Conservation (phyloP, 305 asterid species). For the Fraxinus latifolia region DNA sequence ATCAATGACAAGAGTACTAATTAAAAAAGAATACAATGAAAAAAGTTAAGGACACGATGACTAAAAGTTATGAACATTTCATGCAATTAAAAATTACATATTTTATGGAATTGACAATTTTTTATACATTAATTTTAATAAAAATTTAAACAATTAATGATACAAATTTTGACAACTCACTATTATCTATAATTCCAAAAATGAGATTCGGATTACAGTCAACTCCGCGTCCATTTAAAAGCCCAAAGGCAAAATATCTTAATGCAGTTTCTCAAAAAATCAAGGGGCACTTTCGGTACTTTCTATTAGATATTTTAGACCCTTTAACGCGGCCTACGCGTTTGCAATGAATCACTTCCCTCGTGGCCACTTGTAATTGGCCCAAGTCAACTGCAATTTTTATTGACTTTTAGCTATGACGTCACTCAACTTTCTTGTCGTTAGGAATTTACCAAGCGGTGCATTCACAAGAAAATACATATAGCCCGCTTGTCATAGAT, state of each 20-base stretch:
- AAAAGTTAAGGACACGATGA: too few relatives aligned
- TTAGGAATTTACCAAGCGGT: background rate
- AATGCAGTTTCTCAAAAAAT: background rate
- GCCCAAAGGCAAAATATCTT: background rate
- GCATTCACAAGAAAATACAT: background rate
- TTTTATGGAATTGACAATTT: too few relatives aligned
- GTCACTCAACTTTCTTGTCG: background rate
- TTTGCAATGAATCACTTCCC: background rate
- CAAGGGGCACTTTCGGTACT: constrained; percentile 17
- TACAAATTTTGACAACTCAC: too few relatives aligned
- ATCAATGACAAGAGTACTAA: too few relatives aligned
- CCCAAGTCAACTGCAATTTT: constrained; percentile 16
- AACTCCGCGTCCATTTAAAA: background rate
- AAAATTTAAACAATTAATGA: too few relatives aligned
- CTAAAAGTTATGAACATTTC: too few relatives aligned
- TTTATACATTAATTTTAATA: too few relatives aligned
- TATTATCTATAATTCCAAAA: too few relatives aligned
- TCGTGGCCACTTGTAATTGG: constrained; percentile 15
- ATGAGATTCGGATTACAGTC: too few relatives aligned
- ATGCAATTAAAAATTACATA: too few relatives aligned
- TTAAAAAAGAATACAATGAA: too few relatives aligned
- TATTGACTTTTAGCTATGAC: constrained; percentile 12
- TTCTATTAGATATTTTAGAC: background rate
- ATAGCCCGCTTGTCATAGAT: background rate
- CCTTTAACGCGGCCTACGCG: constrained; percentile 24